Base-by-base conservation (phyloP, 345 rosid genomes). In the Triadica sebifera region DNA sequence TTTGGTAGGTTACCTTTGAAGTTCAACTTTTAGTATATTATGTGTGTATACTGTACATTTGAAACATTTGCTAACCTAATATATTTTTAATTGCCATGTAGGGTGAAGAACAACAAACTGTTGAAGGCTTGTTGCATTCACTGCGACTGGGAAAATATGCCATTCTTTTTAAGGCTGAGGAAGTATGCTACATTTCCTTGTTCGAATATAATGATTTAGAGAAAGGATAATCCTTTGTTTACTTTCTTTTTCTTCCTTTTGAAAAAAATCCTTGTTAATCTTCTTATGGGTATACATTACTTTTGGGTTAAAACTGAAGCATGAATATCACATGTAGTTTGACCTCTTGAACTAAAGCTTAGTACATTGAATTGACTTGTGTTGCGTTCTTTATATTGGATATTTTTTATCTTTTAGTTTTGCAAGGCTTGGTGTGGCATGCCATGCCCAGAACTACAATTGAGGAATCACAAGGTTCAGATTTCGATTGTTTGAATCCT, bases 101-200 rank as follows among this genome's bases (percentile, higher is more conserved):
- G 99, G 85, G 38, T 77, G 93, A 84, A 72, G 97, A 90, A 75
- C 90, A 72, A 47, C 93, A 79, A 67, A 89, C 97, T 62, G 97
- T 95, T 77, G 98, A 93, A 79, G 83, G 92, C 74, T 82, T 95
- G 79, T 81, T 95, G 75, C 75, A 83, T 64, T 86, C 93, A 25
- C 79, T 95, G 69, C 97, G 95, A 71, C 80, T 95, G 83, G 94
- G 82, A 74, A 93, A 85, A 87, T 95, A 89, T 82, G 86, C 82
- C 59, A 80, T 87, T 76, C 69, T 74, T 75, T 93, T 95, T 77
- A 93, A 95, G 93, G 89, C 90, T 47, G 99, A 95, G 86, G 97
- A 93, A 86, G 99, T 95, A 89, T 39, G 97, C 71, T 77, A 43
- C 25, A 34, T 62, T 66, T 24, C 56, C 37, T 77, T 82, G 47